A percentile compares a stretch with the other conserved stretches of the same genome.
Evolutionary conservation across 2,329 filamentous ascomycete species (phyloP).

Genomic region (Botryotinia convoluta): DNA sequence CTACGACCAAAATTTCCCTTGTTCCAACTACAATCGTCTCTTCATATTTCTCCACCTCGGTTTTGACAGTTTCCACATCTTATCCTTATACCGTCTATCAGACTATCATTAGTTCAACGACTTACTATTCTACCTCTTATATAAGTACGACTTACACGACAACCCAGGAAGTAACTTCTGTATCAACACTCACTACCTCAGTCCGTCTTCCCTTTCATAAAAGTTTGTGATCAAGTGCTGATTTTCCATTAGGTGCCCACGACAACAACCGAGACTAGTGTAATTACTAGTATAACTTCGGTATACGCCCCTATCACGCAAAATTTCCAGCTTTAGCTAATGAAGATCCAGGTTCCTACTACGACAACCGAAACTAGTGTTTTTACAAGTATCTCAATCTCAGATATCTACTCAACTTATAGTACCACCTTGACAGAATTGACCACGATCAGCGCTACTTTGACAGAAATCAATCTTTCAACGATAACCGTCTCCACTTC

Average conservation of each 20-base stretch:
- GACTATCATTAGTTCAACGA: constrained; percentile 13
- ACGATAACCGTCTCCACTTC: constrained; percentile 2
- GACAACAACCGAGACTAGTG: constrained; percentile 3
- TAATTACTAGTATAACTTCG: neutral
- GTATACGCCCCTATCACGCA: neutral
- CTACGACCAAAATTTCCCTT: neutral
- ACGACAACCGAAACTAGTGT: constrained; percentile 4
- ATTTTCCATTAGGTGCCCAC: neutral
- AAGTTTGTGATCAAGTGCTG: neutral
- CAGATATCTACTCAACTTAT: constrained; percentile 14
- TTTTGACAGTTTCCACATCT: neutral
- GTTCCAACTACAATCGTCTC: constrained; percentile 4
- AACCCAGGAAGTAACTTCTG: neutral
- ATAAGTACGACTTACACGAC: constrained; percentile 6
- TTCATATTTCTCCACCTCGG: neutral
- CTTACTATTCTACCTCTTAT: constrained; percentile 10
- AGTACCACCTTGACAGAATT: constrained; percentile 6
- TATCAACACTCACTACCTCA: neutral
- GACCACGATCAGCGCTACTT: neutral
- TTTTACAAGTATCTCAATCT: constrained; percentile 8
- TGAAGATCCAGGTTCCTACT: neutral
- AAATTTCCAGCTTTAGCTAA: neutral
- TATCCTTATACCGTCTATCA: constrained; percentile 4
- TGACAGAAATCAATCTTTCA: neutral
- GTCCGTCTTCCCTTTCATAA: neutral